These are phyloP conservation scores for Fusarium cyanostomum DNA, from an alignment of 2,329 filamentous ascomycete species.

Conservation along the genomic window DNA sequence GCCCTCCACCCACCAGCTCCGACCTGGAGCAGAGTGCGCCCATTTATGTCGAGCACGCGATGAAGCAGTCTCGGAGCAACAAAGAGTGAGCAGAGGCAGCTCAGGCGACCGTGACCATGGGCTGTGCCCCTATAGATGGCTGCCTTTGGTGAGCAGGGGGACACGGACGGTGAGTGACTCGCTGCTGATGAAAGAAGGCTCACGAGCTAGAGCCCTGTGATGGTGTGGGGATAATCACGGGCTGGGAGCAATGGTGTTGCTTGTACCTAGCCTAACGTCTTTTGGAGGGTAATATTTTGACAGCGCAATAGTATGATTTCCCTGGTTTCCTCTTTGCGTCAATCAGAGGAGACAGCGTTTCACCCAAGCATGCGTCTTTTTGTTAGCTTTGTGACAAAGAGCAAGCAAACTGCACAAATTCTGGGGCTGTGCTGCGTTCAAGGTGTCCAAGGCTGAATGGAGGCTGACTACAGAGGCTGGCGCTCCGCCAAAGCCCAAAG, in stretches of 20 bases:
- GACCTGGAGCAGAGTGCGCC: conserved; percentile 42
- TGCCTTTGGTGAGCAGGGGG: background rate
- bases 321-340: background rate
- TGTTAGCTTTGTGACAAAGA: background rate
- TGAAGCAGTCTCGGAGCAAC: background rate
- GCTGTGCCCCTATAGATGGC: conserved; percentile 13
- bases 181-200: conserved; percentile 19
- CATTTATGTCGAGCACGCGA: conserved; percentile 34
- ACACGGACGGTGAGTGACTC: conserved; percentile 18
- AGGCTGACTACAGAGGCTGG: conserved; percentile 17
- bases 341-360: conserved; percentile 2
- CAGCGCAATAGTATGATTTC: background rate
- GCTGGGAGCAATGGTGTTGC: conserved; percentile 7
- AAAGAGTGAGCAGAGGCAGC: conserved; percentile 10
- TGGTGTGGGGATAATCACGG: conserved; percentile 20
- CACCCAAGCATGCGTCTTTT: background rate
- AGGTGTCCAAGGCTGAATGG: conserved; percentile 1
- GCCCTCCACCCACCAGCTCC: conserved; percentile 22
- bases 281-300: background rate
- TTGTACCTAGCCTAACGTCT: conserved; percentile 5
- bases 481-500: background rate
- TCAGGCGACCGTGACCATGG: background rate
- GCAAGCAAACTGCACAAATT: too few relatives aligned
- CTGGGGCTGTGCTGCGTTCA: conserved; percentile 12
- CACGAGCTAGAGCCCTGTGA: conserved; percentile 29